Evolutionary conservation across 352 stramenopile species (phyloP).

Genomic region (Pythium phragmitis): DNA sequence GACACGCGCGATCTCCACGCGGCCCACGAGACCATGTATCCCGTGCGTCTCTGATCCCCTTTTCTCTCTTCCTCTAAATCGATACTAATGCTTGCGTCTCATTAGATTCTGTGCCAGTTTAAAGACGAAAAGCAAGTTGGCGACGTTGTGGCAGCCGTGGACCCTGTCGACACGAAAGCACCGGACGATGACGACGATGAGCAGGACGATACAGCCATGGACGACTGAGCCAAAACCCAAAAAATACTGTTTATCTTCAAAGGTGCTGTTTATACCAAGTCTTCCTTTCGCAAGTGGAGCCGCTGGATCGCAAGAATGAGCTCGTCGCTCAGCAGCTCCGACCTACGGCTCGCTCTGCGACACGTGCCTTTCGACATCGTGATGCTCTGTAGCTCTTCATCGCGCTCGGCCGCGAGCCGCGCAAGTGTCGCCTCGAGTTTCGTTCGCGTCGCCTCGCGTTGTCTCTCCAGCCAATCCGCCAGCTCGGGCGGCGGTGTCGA

Average conservation of each 20-base stretch:
- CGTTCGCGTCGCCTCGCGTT: neutral
- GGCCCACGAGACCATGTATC: conserved; percentile 84
- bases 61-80: neutral
- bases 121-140: conserved; percentile 19
- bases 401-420: conserved; percentile 6
- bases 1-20: conserved; percentile 69
- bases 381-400: conserved; percentile 2
- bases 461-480: conserved; percentile 7
- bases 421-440: conserved; percentile 3
- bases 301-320: conserved; percentile 19
- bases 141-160: neutral
- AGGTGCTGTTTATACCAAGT: no score
- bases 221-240: conserved; percentile 4
- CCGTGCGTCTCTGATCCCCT: conserved; percentile 34
- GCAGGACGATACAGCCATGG: conserved; percentile 15
- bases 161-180: neutral
- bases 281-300: conserved; percentile 19
- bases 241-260: neutral
- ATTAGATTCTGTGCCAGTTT: conserved; percentile 27
- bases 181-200: conserved; percentile 15
- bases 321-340: conserved; percentile 1
- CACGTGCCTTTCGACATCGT: neutral
- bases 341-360: neutral
- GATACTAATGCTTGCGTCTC: neutral
- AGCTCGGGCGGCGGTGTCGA: neutral